A percentile compares a stretch with the other conserved stretches of the same genome.
These are phyloP conservation scores for Conticribra weissflogii DNA, from an alignment of 108 stramenopile species.

Conservation along the genomic window DNA sequence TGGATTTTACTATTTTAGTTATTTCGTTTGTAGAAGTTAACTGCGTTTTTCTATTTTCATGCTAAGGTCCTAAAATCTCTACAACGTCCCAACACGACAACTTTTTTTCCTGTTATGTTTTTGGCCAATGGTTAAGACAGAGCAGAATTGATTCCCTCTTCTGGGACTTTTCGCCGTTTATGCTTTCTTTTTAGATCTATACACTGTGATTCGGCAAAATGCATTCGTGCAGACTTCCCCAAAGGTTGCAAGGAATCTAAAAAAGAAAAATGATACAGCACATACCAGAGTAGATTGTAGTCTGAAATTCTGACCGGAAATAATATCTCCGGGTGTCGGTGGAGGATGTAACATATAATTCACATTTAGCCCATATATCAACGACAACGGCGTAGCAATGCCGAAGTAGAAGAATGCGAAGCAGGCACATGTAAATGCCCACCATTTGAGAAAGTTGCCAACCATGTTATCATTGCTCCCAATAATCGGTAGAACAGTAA, in stretches of 20 bases:
- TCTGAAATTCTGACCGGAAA: conserved; percentile 46
- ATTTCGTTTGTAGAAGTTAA: too few species aligned
- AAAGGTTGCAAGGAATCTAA: conserved; percentile 26
- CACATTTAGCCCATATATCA: conserved; percentile 40
- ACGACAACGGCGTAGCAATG: conserved; percentile 33
- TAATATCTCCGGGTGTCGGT: conserved; percentile 44
- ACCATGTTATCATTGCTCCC: conserved; percentile 18
- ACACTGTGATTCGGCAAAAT: background rate
- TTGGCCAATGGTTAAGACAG: too few species aligned
- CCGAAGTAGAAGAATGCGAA: conserved; percentile 56
- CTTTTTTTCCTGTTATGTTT: too few species aligned
- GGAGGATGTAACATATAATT: conserved; percentile 57
- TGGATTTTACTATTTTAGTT: too few species aligned
- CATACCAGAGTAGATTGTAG: conserved; percentile 34
- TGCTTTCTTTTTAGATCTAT: background rate
- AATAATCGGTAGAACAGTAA: conserved; percentile 37
- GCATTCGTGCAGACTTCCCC: conserved; percentile 20
- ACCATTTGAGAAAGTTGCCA: conserved; percentile 44
- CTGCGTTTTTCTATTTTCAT: too few species aligned
- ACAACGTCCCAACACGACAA: too few species aligned
- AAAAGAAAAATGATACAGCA: conserved; percentile 45
- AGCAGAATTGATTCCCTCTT: too few species aligned
- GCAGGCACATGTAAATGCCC: conserved; percentile 42
- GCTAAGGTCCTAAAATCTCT: too few species aligned
- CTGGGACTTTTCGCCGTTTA: too few species aligned